These are phyloP conservation scores for Sindora glabra DNA, from an alignment of 306 rosid genomes.

Conservation along the genomic window DNA sequence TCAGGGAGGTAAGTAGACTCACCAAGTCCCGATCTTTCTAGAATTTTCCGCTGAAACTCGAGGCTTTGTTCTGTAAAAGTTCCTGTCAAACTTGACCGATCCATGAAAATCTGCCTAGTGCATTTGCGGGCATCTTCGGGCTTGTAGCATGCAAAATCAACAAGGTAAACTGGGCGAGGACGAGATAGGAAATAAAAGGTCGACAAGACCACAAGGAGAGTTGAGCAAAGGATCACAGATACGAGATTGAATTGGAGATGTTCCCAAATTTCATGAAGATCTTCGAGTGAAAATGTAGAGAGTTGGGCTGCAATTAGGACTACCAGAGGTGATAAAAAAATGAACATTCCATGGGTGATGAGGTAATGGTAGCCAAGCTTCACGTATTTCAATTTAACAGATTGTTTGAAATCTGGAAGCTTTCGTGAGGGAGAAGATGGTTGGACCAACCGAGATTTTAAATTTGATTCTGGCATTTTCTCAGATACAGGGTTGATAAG, in stretches of 20 bases:
- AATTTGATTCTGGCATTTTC: conserved; percentile 20
- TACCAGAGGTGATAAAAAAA: conserved; percentile 27
- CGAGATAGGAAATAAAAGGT: conserved; percentile 34
- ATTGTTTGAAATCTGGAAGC: conserved; percentile 34
- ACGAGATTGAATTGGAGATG: conserved; percentile 31
- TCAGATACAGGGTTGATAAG: background rate
- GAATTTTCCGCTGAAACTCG: conserved; percentile 27
- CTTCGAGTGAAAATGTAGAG: conserved; percentile 30
- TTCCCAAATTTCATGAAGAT: conserved; percentile 28
- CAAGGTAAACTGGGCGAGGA: conserved; percentile 26
- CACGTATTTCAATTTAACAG: conserved; percentile 34
- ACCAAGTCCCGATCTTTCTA: conserved; percentile 42
- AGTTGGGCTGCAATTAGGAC: conserved; percentile 21
- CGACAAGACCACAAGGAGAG: conserved; percentile 28
- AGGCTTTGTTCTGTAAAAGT: conserved; percentile 27
- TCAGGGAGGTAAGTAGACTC: conserved; percentile 37
- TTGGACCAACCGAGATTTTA: background rate
- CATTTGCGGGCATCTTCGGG: conserved; percentile 29
- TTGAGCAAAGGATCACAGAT: conserved; percentile 22
- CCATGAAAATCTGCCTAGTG: conserved; percentile 36
- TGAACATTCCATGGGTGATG: conserved; percentile 35
- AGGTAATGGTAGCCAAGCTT: conserved; percentile 43
- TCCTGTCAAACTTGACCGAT: conserved; percentile 12
- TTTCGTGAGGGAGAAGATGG: background rate
- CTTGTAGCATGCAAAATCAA: conserved; percentile 38